These are phyloP conservation scores for Globisporangium irregulare DNA, from an alignment of 352 stramenopile genomes.

Conservation along the genomic window DNA sequence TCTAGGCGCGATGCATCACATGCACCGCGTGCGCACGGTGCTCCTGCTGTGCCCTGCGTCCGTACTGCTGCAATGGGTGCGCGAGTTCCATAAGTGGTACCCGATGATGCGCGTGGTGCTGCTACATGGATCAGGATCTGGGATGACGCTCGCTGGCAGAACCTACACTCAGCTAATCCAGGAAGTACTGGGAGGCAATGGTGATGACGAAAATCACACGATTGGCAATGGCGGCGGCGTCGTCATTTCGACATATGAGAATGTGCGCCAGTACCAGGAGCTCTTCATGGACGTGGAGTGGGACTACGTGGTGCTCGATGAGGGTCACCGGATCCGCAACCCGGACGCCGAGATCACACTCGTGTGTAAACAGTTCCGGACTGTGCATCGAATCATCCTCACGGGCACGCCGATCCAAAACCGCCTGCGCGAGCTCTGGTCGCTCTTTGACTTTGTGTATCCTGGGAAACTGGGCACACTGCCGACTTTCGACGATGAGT, in stretches of 20 bases:
- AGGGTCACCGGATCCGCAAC: conserved; percentile 99
- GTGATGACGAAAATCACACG: conserved; percentile 7
- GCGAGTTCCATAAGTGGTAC: conserved; percentile 93
- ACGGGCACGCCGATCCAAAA: conserved; percentile 94
- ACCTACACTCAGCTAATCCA: conserved; percentile 62
- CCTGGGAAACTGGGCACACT: conserved; percentile 96
- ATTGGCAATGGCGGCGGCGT: conserved; percentile 64
- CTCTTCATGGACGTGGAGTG: conserved; percentile 91
- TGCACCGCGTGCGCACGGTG: conserved; percentile 57
- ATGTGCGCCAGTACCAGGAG: conserved; percentile 89
- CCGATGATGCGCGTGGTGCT: conserved; percentile 87
- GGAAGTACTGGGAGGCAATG: conserved; percentile 37
- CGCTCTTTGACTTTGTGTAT: conserved; percentile 99
- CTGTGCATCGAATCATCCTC: conserved; percentile 91
- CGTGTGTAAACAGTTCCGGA: conserved; percentile 91
- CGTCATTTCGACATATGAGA: conserved; percentile 97
- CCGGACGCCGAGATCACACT: conserved; percentile 96
- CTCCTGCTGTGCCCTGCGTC: conserved; percentile 95
- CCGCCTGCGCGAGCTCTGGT: conserved; percentile 96
- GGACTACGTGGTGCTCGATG: conserved; percentile 98
- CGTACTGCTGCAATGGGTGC: conserved; percentile 95
- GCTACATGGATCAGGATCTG: conserved; percentile 84
- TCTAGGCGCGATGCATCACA: conserved; percentile 66
- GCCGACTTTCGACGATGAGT: conserved; percentile 97
- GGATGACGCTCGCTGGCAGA: conserved; percentile 36